Evolutionary conservation across 345 rosid species (phyloP), one percentile per base, ranked within the genome.

Genomic region (Trapa incisa): DNA sequence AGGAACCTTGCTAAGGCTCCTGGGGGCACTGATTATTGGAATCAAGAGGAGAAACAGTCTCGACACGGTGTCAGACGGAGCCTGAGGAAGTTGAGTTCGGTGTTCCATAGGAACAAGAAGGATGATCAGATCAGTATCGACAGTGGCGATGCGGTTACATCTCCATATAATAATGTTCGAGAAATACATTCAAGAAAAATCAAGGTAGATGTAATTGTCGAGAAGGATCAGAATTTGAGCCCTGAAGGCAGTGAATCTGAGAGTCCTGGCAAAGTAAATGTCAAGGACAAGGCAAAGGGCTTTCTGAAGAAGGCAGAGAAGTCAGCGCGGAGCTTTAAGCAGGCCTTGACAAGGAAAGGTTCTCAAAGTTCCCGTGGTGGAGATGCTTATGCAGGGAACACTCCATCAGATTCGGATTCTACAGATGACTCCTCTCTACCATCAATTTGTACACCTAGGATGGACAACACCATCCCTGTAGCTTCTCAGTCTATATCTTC

Each of bases 271-370:
- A 82, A 76, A 75, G 79, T 81, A 75, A 75, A 80, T 50, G 69
- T 78, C 75, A 94, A 82, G 74, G 82, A 64, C 42, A 79, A 75
- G 80, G 88, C 96, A 13, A 91, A 84, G 80, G 77, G 80, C 64
- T 47, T 91, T 48, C 37, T 85, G n/a, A 90, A 81, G 75, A 86
- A 83, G 11, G 90, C 96, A 48, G 98, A 65, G 74, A 87, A 82
- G 38, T 86, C 87, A 57, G 95, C 96, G 60, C 81, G 77, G 53
- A 63, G 67, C 48, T 4, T 90, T 42, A 93, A 83, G 76, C 83
- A 87, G 50, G 86, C 42, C 0, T 75, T 94, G 69, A 87, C 96
- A 5, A 82, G 77, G 43, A 94, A 83, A 82, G 89, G 88, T 37
- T 87, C 96, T 36, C 11, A 1, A 11, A 45, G 48, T 1, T 45